Percentiles rank a stretch among this genome's conserved stretches.
Evolutionary conservation across 1,284 basidiomycete genomes (phyloP).

Genomic region (Gymnopus androsaceus): DNA sequence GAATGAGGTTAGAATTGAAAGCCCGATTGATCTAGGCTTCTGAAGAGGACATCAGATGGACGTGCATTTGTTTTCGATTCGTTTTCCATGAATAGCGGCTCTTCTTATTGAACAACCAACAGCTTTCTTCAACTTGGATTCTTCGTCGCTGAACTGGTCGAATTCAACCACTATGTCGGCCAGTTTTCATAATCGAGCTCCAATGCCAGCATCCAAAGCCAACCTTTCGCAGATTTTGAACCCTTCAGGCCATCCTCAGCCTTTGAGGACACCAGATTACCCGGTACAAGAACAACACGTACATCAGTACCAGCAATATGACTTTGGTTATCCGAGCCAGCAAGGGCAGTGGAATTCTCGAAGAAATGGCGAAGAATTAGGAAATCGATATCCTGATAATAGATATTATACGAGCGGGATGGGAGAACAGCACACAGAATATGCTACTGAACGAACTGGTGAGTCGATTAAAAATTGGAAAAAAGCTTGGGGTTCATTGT

Average conservation of each 20-base stretch:
- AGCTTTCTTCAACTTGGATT: background rate
- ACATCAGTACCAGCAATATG: background rate
- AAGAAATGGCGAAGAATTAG: background rate
- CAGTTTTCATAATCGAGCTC: background rate
- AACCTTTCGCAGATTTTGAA: slow-evolving; percentile 11
- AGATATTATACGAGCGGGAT: background rate
- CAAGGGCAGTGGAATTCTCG: background rate
- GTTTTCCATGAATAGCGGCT: background rate
- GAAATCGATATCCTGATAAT: background rate
- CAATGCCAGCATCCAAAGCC: slow-evolving; percentile 1
- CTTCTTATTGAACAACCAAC: slow-evolving; percentile 4
- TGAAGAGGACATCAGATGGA: background rate
- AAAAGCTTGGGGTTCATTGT: background rate
- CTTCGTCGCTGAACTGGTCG: background rate
- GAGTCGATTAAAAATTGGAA: background rate
- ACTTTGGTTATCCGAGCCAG: background rate
- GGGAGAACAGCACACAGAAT: background rate
- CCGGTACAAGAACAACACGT: background rate
- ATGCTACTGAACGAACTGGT: background rate
- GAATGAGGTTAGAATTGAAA: slow-evolving; percentile 7
- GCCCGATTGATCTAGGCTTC: slow-evolving; percentile 11
- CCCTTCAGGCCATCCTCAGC: background rate
- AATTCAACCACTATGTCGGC: background rate
- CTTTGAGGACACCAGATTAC: background rate
- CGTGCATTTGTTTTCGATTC: background rate